Evolutionary conservation across 352 stramenopile genomes (phyloP), one percentile per base, ranked within the genome.

Genomic region (Globisporangium nagaii): DNA sequence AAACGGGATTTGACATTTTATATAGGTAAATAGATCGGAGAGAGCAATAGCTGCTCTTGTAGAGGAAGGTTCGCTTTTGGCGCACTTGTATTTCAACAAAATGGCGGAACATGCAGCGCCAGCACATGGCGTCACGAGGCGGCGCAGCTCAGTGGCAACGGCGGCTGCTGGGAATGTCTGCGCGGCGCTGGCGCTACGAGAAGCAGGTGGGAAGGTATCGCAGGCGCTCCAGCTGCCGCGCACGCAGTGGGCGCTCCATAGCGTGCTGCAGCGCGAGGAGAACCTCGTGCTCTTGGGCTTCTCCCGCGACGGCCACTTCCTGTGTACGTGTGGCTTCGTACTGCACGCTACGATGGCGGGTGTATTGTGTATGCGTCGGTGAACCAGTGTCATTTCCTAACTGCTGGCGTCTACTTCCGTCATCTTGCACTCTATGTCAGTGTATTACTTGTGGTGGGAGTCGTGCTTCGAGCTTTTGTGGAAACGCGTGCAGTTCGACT

Each of bases 231-330:
- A 32, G 12, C n/a, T 70, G 24, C 36, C 53, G 4, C 62, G 55
- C 4, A 27, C 28, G 37, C 57, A 39, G 0, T 53, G 65, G 34
- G 55, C 46, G 32, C 47, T 77, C 13, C 45, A 30, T 0, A 63
- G 75, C 36, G 72, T 81, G n/a, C 53, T 86, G 40, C 45, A 56
- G 11, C 65, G 60, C 3, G 71, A 81, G 31, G 73, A 82, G 24
- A 58, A 64, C 6, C 61, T 69, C 34, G 73, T 87, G 17, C 47
- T 91, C 20, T 58, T 91, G 24, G 80, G 80, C 5, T 91, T 89
- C 60, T 89, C 78, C 0, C 72, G 69, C 47, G 79, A 89, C 49
- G 80, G 80, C 42, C 63, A 78, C 58, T 82, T 70, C 54, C 59
- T 91, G 25, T 1, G 80, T 89, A 51, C 35, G 70, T 68, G 7